A percentile compares a stretch with the other conserved stretches of the same genome.
Evolutionary conservation across 345 rosid species (phyloP).

Genomic region (Brassica incana): DNA sequence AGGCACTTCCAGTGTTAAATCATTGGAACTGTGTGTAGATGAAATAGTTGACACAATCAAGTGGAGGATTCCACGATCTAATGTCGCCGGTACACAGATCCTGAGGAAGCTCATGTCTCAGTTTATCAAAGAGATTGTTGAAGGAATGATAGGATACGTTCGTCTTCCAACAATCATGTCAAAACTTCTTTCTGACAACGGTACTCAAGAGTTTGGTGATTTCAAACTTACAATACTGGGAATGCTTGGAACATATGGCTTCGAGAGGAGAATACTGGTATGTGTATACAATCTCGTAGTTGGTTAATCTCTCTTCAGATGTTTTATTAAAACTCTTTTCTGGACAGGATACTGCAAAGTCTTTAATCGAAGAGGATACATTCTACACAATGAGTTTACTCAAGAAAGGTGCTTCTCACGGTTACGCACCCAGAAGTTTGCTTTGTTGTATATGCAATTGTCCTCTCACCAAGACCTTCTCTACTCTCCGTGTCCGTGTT

Average conservation of each 20-base stretch:
- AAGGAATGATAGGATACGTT: conserved; percentile 97
- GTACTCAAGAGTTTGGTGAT: conserved; percentile 96
- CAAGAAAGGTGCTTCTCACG: conserved; percentile 94
- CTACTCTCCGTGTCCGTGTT: conserved; percentile 56
- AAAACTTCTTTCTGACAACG: conserved; percentile 89
- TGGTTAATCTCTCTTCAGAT: neutral
- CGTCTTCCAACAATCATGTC: conserved; percentile 94
- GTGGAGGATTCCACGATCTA: conserved; percentile 63
- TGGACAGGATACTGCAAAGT: conserved; percentile 79
- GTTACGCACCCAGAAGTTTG: conserved; percentile 79
- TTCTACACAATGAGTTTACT: conserved; percentile 86
- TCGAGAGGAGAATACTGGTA: conserved; percentile 97
- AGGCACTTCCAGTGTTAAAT: conserved; percentile 33
- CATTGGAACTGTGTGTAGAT: conserved; percentile 43
- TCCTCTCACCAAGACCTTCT: conserved; percentile 60
- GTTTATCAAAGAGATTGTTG: conserved; percentile 94
- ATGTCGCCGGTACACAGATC: conserved; percentile 47
- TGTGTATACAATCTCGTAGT: neutral
- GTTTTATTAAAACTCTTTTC: neutral
- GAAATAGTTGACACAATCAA: conserved; percentile 44
- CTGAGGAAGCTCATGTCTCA: conserved; percentile 73
- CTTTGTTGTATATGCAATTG: conserved; percentile 84
- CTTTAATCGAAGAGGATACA: conserved; percentile 90
- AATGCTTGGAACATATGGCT: conserved; percentile 95
- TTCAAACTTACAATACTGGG: conserved; percentile 89